These are phyloP conservation scores for Phlebopus sp. DNA, from an alignment of 1,284 basidiomycete genomes.

Conservation along the genomic window DNA sequence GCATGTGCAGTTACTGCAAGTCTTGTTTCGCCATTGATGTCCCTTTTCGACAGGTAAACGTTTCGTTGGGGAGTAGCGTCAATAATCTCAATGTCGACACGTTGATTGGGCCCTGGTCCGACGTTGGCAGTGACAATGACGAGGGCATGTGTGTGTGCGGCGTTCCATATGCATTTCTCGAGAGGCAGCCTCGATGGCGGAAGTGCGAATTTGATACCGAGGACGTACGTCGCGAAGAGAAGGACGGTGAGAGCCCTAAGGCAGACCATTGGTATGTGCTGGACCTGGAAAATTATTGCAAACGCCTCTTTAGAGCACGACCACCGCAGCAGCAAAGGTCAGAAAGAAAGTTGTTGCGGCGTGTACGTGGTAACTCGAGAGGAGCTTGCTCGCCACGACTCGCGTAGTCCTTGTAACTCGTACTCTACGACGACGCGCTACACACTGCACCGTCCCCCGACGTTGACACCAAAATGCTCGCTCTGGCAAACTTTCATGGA, in stretches of 20 bases:
- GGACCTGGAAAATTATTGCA: too few species aligned
- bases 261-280: too few species aligned
- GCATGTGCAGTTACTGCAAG: slow-evolving; percentile 93
- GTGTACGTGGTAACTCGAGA: too few species aligned
- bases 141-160: slow-evolving; percentile 80
- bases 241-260: slow-evolving; percentile 2
- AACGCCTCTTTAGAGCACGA: too few species aligned
- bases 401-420: too few species aligned
- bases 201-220: slow-evolving; percentile 83
- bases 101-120: slow-evolving; percentile 66
- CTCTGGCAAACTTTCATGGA: too few species aligned
- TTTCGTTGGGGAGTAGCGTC: slow-evolving; percentile 88
- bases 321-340: too few species aligned
- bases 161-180: slow-evolving; percentile 90
- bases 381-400: too few species aligned
- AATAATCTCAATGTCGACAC: slow-evolving; percentile 91
- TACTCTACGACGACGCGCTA: too few species aligned
- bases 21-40: slow-evolving; percentile 87
- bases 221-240: slow-evolving; percentile 34
- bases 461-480: too few species aligned
- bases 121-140: slow-evolving; percentile 95
- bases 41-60: slow-evolving; percentile 88
- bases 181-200: slow-evolving; percentile 66
- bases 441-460: too few species aligned
- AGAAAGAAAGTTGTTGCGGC: too few species aligned